Evolutionary conservation across 495 filamentous ascomycete species (phyloP).

Genomic region (Aspergillus leporis): DNA sequence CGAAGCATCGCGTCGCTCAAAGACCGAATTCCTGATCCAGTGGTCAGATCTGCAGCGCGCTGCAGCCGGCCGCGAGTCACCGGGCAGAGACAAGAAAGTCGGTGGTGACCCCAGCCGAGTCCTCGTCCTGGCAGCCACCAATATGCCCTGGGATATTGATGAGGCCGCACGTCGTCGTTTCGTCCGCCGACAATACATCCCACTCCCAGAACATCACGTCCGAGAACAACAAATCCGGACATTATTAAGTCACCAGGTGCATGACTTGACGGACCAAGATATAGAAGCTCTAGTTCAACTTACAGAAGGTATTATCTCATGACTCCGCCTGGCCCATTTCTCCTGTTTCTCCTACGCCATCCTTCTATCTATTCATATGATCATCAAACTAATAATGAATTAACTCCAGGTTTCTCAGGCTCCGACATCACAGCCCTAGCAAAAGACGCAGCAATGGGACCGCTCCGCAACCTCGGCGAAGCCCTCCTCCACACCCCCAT

Average conservation of each 20-base stretch:
- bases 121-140: conserved; percentile 92
- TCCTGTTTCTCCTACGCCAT: conserved; percentile 1
- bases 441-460: conserved; percentile 98
- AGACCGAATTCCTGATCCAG: conserved; percentile 97
- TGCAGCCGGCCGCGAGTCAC: conserved; percentile 79
- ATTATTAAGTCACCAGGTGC: conserved; percentile 83
- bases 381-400: no score
- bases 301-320: conserved; percentile 70
- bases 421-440: conserved; percentile 96
- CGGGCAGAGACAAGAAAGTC: conserved; percentile 63
- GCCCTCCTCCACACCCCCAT: conserved; percentile 85
- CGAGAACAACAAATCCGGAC: conserved; percentile 74
- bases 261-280: conserved; percentile 71
- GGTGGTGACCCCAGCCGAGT: conserved; percentile 89
- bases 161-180: conserved; percentile 92
- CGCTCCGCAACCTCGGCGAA: conserved; percentile 87
- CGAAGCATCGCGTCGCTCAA: conserved; percentile 90
- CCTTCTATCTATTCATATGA: no score
- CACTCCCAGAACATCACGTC: conserved; percentile 81
- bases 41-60: conserved; percentile 94
- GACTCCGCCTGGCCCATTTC: background rate
- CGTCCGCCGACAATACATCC: conserved; percentile 94
- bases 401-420: conserved; percentile 78
- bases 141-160: conserved; percentile 97
- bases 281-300: conserved; percentile 74